Conservation (phyloP, 2,329 filamentous ascomycete genomes). For the Fusarium aywerte region DNA sequence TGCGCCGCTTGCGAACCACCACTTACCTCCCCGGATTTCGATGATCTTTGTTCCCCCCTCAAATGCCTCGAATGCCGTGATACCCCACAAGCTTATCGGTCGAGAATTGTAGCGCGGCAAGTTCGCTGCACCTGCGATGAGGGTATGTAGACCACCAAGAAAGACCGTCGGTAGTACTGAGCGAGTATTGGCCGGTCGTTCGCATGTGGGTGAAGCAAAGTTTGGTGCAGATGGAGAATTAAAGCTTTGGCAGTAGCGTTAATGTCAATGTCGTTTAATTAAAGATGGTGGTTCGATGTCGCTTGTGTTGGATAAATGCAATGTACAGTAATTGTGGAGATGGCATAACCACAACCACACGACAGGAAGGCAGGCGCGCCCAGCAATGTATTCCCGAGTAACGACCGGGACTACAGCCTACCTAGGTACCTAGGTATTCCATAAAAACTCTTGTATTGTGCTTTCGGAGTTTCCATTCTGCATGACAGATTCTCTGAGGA, state of each 20-base stretch:
- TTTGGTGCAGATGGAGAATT: not conserved
- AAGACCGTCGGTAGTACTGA: not conserved
- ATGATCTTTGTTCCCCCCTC: constrained; percentile 10
- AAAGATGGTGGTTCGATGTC: not conserved
- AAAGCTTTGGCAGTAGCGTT: not conserved
- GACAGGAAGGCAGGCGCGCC: too few relatives aligned
- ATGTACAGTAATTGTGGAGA: constrained; percentile 4
- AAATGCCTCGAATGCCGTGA: not conserved
- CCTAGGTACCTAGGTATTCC: too few relatives aligned
- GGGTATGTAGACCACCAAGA: not conserved
- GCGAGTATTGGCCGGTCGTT: not conserved
- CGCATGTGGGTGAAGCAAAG: not conserved
- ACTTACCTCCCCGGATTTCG: not conserved
- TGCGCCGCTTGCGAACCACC: not conserved
- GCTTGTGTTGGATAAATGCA: not conserved
- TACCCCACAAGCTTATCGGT: constrained; percentile 5
- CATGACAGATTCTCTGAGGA: too few relatives aligned
- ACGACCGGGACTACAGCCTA: too few relatives aligned
- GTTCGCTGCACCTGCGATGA: not conserved
- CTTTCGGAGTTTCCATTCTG: too few relatives aligned
- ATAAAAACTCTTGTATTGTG: too few relatives aligned
- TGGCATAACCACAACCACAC: not conserved
- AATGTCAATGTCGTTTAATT: not conserved
- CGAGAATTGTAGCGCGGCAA: not conserved
- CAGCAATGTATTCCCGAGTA: too few relatives aligned